These are phyloP conservation scores for Skeletonema menzelii DNA, from an alignment of 108 stramenopile genomes.

Conservation along the genomic window DNA sequence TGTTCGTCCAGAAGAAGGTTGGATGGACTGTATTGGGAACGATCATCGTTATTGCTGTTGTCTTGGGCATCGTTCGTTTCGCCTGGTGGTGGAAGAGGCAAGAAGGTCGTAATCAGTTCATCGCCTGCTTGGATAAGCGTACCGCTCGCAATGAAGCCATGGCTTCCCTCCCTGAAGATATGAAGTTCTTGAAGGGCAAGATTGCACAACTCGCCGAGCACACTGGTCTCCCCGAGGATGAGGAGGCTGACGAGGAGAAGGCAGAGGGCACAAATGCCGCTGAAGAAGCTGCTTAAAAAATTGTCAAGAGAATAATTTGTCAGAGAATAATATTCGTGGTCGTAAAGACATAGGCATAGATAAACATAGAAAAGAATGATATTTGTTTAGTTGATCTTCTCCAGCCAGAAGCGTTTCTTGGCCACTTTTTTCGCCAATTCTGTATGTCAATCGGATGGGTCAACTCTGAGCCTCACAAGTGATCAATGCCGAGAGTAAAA, in stretches of 20 bases:
- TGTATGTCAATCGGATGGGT: too few species aligned
- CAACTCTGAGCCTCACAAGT: too few species aligned
- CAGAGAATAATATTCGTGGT: too few species aligned
- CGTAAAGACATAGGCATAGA: too few species aligned
- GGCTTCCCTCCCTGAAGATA: conserved; percentile 51
- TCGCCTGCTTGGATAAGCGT: conserved; percentile 44
- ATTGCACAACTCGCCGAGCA: conserved; percentile 44
- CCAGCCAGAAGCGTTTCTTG: too few species aligned
- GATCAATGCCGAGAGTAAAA: too few species aligned
- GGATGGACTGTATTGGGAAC: conserved; percentile 72
- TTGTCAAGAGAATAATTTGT: too few species aligned
- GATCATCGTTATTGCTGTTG: conserved; percentile 53
- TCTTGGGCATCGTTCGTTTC: conserved; percentile 25
- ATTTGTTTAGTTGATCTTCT: too few species aligned
- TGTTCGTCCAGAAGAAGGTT: conserved; percentile 57
- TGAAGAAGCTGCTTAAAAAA: too few species aligned
- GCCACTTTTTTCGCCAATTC: too few species aligned
- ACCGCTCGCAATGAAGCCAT: conserved; percentile 32
- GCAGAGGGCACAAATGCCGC: neutral
- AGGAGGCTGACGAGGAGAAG: conserved; percentile 27
- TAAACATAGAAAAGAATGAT: too few species aligned
- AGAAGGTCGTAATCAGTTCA: conserved; percentile 40
- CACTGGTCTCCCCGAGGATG: conserved; percentile 50
- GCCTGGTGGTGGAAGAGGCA: conserved; percentile 53
- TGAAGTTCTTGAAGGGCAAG: conserved; percentile 53